These are phyloP conservation scores for Populus hybrid DNA, from an alignment of 441 rosid species.

Conservation along the genomic window DNA sequence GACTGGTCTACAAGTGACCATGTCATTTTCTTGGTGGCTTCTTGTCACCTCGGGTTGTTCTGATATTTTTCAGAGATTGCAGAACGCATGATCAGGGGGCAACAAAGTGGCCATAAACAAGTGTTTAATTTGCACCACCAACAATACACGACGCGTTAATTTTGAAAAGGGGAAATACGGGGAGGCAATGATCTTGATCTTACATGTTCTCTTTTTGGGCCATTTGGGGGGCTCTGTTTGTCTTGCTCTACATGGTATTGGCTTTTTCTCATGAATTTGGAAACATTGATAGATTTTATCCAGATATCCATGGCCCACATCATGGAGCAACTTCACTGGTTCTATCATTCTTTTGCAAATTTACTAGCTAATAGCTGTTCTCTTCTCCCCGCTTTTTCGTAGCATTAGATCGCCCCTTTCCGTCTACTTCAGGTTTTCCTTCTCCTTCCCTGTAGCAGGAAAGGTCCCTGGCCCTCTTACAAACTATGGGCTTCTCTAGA, in stretches of 20 bases:
- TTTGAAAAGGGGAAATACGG: no score
- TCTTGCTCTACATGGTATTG: constrained; percentile 4
- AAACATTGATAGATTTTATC: constrained; percentile 18
- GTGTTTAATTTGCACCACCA: background rate
- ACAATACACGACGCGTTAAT: no score
- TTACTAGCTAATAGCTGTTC: background rate
- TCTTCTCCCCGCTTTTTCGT: background rate
- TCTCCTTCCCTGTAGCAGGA: no score
- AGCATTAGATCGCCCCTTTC: background rate
- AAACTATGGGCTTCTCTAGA: no score
- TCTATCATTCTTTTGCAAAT: background rate
- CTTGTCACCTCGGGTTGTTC: background rate
- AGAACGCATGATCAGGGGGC: background rate
- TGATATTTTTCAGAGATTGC: background rate
- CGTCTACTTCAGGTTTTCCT: background rate
- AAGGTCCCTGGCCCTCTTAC: no score
- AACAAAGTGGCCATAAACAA: background rate
- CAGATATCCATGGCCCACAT: constrained; percentile 26
- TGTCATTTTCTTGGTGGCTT: constrained; percentile 4
- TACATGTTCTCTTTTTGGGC: background rate
- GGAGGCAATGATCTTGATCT: background rate
- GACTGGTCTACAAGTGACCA: background rate
- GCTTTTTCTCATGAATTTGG: constrained; percentile 12
- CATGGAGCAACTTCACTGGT: background rate
- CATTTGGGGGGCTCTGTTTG: constrained; percentile 4